Base-by-base conservation (phyloP, 148 eudicot species). In the Chenopodium berlandieri region DNA sequence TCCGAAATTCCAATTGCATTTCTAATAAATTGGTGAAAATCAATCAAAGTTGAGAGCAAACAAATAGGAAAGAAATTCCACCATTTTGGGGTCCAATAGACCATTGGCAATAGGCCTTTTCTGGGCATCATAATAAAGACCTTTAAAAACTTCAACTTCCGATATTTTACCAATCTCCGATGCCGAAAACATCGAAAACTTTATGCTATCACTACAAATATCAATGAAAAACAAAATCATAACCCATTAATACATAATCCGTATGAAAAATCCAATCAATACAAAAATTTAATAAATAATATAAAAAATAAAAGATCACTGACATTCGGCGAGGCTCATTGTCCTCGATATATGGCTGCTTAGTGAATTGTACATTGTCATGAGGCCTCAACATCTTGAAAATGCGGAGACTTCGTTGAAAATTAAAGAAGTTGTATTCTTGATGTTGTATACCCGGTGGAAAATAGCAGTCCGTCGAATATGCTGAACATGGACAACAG, bases 41-140 rank as follows among this genome's bases (percentile, higher is more conserved):
- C 9, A 62, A 19, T 1, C 66, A 27, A 13, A 66, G 19, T 56
- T 56, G 62, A 56, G 62, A 14, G 17, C 62, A 56, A 17, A 40
- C 30, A 11, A 47, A 23, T 16, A 78, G 72, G 23, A 16, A 63
- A 34, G 22, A 48, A 76, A 58, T 3, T 30, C 7, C 86, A 93
- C 98, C 98, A 95, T 92, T 83, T 84, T 92, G 63, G 93, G 91
- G 86, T 95, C 98, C 83, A 95, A 83, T 73, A 95, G 85, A 75
- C 97, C 97, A 86, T 89, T 80, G 22, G 88, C 84, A 23, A 86
- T 54, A 10, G 97, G 97, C 77, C 85, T 88, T 74, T 66, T 90
- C 25, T 48, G 70, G 7, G 17, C 2, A 63, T 91, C 93, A 76
- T 95, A 92, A 79, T 90, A 92, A 4, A 4, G 9, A 2, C 86